phyloP scores from a whole-genome alignment of 345 rosid species.

The Leavenworthia alabamica region DNA sequence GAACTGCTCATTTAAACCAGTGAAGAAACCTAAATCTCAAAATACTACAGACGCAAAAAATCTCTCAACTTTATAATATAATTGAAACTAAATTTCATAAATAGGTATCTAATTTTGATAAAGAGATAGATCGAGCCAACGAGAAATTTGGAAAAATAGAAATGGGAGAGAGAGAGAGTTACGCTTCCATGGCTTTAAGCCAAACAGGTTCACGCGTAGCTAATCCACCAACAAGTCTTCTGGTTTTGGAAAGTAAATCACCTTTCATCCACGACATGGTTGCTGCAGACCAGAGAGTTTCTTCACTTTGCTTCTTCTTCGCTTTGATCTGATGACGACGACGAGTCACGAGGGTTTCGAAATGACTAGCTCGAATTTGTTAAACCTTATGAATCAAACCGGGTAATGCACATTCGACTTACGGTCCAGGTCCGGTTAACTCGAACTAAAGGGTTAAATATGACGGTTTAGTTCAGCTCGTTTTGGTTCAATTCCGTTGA shows the following conservation, averaged over 20 bases:
- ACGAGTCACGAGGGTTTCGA: constrained; percentile 13
- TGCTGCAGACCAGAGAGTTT: constrained; percentile 13
- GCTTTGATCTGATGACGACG: constrained; percentile 2
- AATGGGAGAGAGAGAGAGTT: constrained; percentile 21
- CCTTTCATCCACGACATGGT: constrained; percentile 85
- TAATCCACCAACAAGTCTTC: constrained; percentile 81
- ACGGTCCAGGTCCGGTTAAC: neutral
- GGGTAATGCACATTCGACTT: neutral
- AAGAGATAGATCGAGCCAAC: neutral
- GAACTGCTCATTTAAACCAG: constrained; percentile 20
- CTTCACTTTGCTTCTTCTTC: neutral
- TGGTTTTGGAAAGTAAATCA: constrained; percentile 61
- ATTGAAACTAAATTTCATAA: neutral
- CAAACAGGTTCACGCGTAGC: constrained; percentile 69
- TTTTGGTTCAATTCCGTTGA: neutral
- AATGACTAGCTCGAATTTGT: neutral
- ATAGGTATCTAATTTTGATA: neutral
- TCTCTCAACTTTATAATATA: neutral
- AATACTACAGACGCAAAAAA: neutral
- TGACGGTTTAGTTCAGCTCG: neutral
- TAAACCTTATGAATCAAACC: constrained; percentile 3
- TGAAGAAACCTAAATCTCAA: neutral
- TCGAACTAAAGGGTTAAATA: neutral
- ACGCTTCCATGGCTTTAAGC: constrained; percentile 96
- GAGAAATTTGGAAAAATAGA: neutral